Evolutionary conservation across 2,329 filamentous ascomycete genomes (phyloP).

Genomic region (Fusarium setosum): DNA sequence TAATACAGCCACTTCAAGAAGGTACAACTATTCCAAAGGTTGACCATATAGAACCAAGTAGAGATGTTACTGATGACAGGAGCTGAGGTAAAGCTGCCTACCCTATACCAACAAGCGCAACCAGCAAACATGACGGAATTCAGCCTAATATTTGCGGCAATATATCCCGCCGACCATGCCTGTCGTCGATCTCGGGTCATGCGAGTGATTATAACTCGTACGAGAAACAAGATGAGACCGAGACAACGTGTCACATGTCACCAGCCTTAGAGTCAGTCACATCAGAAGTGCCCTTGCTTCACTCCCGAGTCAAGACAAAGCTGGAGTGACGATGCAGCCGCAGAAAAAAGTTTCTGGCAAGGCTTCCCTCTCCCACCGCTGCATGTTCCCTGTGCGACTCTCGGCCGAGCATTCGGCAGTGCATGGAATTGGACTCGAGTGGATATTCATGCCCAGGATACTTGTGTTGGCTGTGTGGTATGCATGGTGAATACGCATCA

Average conservation of each 20-base stretch:
- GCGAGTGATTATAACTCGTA: not conserved
- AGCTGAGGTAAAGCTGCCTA: not conserved
- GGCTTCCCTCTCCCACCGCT: too few species aligned
- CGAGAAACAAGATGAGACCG: not conserved
- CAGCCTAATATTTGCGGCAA: slow-evolving; percentile 10
- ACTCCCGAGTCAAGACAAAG: not conserved
- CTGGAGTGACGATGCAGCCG: too few species aligned
- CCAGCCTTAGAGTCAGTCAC: not conserved
- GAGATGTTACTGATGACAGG: too few species aligned
- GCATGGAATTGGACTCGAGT: not conserved
- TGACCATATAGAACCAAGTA: too few species aligned
- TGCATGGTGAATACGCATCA: too few species aligned
- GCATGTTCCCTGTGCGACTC: slow-evolving; percentile 1
- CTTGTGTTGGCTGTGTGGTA: too few species aligned
- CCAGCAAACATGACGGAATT: not conserved
- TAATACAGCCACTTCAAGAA: too few species aligned
- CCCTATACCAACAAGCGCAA: slow-evolving; percentile 9
- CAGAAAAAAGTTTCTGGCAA: too few species aligned
- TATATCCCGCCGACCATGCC: slow-evolving; percentile 5
- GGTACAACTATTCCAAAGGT: too few species aligned
- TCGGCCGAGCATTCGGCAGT: not conserved
- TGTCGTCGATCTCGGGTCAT: slow-evolving; percentile 25
- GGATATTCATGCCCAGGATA: not conserved
- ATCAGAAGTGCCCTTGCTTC: not conserved
- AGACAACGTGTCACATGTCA: not conserved